phyloP scores from a whole-genome alignment of 768 basidiomycete genomes.

The Calocybe indica region DNA sequence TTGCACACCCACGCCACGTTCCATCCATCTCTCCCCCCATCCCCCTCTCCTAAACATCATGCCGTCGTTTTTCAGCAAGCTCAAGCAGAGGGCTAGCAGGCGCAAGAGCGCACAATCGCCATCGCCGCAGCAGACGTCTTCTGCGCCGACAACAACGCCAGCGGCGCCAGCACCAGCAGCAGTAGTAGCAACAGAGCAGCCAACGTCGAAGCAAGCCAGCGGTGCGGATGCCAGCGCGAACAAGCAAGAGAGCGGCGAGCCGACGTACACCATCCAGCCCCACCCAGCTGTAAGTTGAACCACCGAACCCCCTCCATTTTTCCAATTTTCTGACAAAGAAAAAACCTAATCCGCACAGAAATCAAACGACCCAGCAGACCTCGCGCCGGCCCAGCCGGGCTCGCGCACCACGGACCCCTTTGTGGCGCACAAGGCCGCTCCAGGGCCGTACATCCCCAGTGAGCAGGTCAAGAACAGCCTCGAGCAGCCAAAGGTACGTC shows the following conservation, averaged over 20 bases:
- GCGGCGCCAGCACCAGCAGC: slow-evolving; percentile 4
- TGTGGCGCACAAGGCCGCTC: slow-evolving; percentile 38
- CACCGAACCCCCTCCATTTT: not conserved
- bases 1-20: not conserved
- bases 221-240: too few species aligned
- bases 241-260: slow-evolving; percentile 19
- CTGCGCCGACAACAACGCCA: slow-evolving; percentile 8
- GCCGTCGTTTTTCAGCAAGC: slow-evolving; percentile 18
- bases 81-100: slow-evolving; percentile 17
- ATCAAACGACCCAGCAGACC: slow-evolving; percentile 55
- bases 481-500: slow-evolving; percentile 41
- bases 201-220: too few species aligned
- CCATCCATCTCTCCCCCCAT: slow-evolving; percentile 7
- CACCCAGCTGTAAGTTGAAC: slow-evolving; percentile 49
- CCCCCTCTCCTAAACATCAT: slow-evolving; percentile 12
- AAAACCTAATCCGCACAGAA: slow-evolving; percentile 28
- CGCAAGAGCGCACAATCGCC: slow-evolving; percentile 6
- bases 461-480: slow-evolving; percentile 36
- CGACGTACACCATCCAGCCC: slow-evolving; percentile 46
- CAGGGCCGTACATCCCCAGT: slow-evolving; percentile 45
- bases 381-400: slow-evolving; percentile 28
- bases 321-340: too few species aligned
- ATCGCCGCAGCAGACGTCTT: not conserved
- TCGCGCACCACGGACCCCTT: slow-evolving; percentile 32
- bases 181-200: slow-evolving; percentile 8